Conservation (phyloP, 805 yeast genomes). For the Yamadazyma ubonensis region DNA sequence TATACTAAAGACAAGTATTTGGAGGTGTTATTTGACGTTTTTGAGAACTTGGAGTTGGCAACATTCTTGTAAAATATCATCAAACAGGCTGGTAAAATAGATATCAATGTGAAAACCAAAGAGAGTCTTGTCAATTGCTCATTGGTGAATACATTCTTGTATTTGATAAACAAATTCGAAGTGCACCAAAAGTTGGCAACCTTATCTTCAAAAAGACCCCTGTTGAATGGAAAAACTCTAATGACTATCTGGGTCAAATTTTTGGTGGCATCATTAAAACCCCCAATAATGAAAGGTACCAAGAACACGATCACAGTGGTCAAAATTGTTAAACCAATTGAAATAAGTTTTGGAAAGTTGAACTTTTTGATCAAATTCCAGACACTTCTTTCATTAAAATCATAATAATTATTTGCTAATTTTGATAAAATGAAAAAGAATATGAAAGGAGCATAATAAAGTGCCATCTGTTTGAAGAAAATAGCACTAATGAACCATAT, state of each 20-base stretch:
- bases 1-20: conserved; percentile 39
- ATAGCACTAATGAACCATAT: conserved; percentile 74
- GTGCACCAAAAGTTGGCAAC: conserved; percentile 98
- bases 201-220: conserved; percentile 96
- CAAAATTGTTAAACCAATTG: conserved; percentile 65
- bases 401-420: conserved; percentile 22
- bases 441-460: conserved; percentile 87
- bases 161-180: conserved; percentile 74
- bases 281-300: conserved; percentile 54
- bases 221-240: conserved; percentile 85
- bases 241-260: conserved; percentile 46
- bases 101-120: conserved; percentile 47
- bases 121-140: conserved; percentile 61
- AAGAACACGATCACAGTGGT: conserved; percentile 51
- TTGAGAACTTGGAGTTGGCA: conserved; percentile 17
- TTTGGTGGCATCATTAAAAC: conserved; percentile 18
- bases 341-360: conserved; percentile 55
- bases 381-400: conserved; percentile 15
- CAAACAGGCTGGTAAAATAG: conserved; percentile 32
- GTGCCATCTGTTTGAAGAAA: conserved; percentile 92
- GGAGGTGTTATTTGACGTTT: conserved; percentile 15
- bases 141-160: conserved; percentile 52
- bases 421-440: conserved; percentile 74
- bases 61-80: conserved; percentile 38
- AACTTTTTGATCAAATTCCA: conserved; percentile 27